Evolutionary conservation across 257 asterid species (phyloP).

Genomic region (Verbena officinalis): DNA sequence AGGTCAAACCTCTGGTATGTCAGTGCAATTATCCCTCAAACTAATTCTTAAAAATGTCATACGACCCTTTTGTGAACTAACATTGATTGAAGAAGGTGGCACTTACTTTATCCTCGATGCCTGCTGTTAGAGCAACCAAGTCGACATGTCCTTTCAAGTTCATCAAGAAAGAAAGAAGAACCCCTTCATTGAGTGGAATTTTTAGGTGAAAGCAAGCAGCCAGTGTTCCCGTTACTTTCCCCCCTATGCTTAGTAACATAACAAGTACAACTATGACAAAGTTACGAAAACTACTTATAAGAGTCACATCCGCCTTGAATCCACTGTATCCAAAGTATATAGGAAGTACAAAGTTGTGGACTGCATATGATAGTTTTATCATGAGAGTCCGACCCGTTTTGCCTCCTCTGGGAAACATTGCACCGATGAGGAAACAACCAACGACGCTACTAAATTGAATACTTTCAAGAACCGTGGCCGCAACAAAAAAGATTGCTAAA

Average conservation of each 20-base stretch:
- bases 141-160: conserved; percentile 97
- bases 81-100: background rate
- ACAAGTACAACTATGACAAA: conserved; percentile 53
- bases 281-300: conserved; percentile 51
- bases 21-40: background rate
- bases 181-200: conserved; percentile 89
- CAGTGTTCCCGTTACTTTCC: conserved; percentile 82
- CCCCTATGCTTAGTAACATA: conserved; percentile 83
- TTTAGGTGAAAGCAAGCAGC: conserved; percentile 82
- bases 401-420: conserved; percentile 92
- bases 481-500: conserved; percentile 67
- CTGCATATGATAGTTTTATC: conserved; percentile 75
- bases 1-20: too few species aligned
- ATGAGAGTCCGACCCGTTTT: conserved; percentile 81
- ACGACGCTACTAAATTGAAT: conserved; percentile 83
- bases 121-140: conserved; percentile 66
- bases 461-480: conserved; percentile 73
- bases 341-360: conserved; percentile 85
- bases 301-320: conserved; percentile 75
- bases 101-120: conserved; percentile 65
- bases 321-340: conserved; percentile 94
- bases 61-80: too few species aligned
- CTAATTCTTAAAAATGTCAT: background rate
- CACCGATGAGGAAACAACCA: conserved; percentile 80
- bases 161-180: conserved; percentile 87